Percentiles rank a stretch among this genome's conserved stretches.
These are phyloP conservation scores for Pythium periplocum DNA, from an alignment of 352 stramenopile genomes.

Conservation along the genomic window DNA sequence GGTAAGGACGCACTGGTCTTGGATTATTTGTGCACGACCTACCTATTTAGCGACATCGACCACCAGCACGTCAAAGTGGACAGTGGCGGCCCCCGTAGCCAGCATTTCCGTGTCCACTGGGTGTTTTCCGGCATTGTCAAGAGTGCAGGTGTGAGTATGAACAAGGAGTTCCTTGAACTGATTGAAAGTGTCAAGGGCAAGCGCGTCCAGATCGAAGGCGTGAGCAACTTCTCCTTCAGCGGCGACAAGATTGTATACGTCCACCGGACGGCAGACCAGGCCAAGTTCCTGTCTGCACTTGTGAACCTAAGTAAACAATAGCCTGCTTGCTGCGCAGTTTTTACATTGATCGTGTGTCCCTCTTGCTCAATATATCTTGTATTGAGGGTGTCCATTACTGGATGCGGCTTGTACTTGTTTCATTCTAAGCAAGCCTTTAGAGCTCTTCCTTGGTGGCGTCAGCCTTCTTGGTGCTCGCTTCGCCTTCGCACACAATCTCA, in stretches of 20 bases:
- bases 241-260: slow-evolving; percentile 88
- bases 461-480: slow-evolving; percentile 6
- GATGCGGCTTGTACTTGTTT: slow-evolving; percentile 7
- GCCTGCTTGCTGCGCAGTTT: neutral
- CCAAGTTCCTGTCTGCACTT: slow-evolving; percentile 81
- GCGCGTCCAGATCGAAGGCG: slow-evolving; percentile 75
- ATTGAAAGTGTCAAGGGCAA: slow-evolving; percentile 79
- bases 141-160: slow-evolving; percentile 76
- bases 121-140: slow-evolving; percentile 71
- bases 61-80: slow-evolving; percentile 79
- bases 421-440: slow-evolving; percentile 13
- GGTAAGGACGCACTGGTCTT: slow-evolving; percentile 80
- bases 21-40: slow-evolving; percentile 85
- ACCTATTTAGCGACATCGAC: slow-evolving; percentile 71
- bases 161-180: slow-evolving; percentile 84
- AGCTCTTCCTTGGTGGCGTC: slow-evolving; percentile 36
- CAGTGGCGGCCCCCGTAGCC: slow-evolving; percentile 72
- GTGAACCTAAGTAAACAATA: slow-evolving; percentile 76
- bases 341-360: no score
- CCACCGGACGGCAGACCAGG: slow-evolving; percentile 82
- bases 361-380: no score
- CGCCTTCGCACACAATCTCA: slow-evolving; percentile 25
- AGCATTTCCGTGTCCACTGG: slow-evolving; percentile 87
- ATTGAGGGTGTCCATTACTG: neutral
- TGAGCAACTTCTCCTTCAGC: slow-evolving; percentile 86